phyloP scores from a whole-genome alignment of 768 basidiomycete genomes.

The Ramaria sp. region DNA sequence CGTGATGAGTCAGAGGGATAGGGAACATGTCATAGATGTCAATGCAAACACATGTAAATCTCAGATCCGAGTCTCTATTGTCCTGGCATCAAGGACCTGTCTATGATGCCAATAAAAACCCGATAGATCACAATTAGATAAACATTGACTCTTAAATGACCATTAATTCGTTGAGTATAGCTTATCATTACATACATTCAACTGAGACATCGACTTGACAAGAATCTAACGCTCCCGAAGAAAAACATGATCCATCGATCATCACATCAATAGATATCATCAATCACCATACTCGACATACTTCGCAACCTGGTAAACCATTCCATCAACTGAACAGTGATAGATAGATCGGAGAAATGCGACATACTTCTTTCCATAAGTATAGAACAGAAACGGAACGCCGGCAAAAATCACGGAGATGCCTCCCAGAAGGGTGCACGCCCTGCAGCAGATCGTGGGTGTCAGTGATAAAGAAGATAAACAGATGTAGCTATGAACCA shows the following conservation, averaged over 20 bases:
- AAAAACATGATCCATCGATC: too few relatives aligned
- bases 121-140: too few relatives aligned
- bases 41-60: background rate
- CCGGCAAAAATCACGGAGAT: background rate
- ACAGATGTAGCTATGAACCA: background rate
- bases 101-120: too few relatives aligned
- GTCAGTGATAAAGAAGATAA: background rate
- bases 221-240: too few relatives aligned
- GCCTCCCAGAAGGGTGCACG: background rate
- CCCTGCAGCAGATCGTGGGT: background rate
- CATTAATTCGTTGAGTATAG: too few relatives aligned
- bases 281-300: background rate
- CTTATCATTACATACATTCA: too few relatives aligned
- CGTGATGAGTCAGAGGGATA: background rate
- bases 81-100: too few relatives aligned
- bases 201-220: too few relatives aligned
- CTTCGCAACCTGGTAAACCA: background rate
- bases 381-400: conserved; percentile 4
- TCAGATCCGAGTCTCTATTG: too few relatives aligned
- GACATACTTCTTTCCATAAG: background rate
- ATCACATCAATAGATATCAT: too few relatives aligned
- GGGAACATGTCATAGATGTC: conserved; percentile 57
- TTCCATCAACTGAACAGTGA: background rate
- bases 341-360: background rate
- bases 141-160: too few relatives aligned